Evolutionary conservation across 2,329 filamentous ascomycete genomes (phyloP), one percentile per base, ranked within the genome.

Genomic region (Fusarium tupiense): DNA sequence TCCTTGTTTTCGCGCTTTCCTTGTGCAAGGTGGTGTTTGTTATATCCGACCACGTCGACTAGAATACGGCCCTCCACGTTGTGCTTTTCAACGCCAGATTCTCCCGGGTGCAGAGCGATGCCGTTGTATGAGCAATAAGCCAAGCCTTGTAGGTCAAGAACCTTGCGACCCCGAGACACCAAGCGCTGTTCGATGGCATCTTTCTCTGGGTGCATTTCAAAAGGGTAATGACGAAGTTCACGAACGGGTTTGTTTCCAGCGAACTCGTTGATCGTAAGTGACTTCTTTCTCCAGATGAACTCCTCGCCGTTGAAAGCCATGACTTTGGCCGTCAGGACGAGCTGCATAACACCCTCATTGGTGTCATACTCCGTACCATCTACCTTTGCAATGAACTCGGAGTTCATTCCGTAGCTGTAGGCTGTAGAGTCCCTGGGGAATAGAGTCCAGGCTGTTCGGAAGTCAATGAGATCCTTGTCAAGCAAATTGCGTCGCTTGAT

Each of bases 381-480:
- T 5, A 85, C 84, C 58, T 82, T 83, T 76, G 78, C 82, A 19
- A 87, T 79, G 41, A 84, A 79, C 70, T 86, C 84, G 35, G 83
- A 81, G 73, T 85, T 84, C 49, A 80, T 69, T 19, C 79, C 81
- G 64, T 78, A 82, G 66, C 79, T 83, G 72, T 86, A 85, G 47
- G 85, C 75, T 37, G 82, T 80, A 2, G 81, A 81, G 26, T 79
- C 79, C 17, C 79, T 80, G 14, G 85, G 84, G 73, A 86, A 87
- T 44, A 83, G 82, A 1, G 85, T 83, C 86, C 86, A 88, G 29
- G 83, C 83, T 1, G 82, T 79, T 38, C 81, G 79, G 74, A 83
- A 87, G 43, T 82, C 82, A 43, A 85, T 81, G 20, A 87, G 81
- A 1, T 81, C 80, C 35, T 79, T 82, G 4, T 78, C 76, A 43